These are phyloP conservation scores for Candida dendrica DNA, from an alignment of 805 yeast species.

Conservation along the genomic window DNA sequence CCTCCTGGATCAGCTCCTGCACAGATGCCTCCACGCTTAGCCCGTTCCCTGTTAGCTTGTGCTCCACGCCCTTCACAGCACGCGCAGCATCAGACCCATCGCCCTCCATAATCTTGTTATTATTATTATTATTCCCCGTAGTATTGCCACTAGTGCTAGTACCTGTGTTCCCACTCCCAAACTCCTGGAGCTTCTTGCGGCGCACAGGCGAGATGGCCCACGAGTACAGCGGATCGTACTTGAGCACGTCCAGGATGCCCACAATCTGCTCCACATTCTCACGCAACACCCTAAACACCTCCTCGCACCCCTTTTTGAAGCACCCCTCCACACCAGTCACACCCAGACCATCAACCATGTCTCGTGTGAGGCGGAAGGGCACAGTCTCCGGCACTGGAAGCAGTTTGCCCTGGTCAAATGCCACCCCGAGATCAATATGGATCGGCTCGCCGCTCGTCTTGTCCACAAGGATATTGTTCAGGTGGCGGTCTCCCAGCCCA, in stretches of 20 bases:
- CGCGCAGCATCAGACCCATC: conserved; percentile 57
- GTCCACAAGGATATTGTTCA: conserved; percentile 85
- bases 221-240: conserved; percentile 88
- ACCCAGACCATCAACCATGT: conserved; percentile 90
- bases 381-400: conserved; percentile 87
- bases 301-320: conserved; percentile 67
- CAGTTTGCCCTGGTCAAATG: conserved; percentile 87
- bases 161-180: conserved; percentile 1
- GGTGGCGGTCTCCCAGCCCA: conserved; percentile 94
- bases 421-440: conserved; percentile 93
- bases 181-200: conserved; percentile 44
- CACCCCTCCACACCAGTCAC: conserved; percentile 76
- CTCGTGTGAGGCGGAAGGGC: conserved; percentile 87
- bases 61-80: conserved; percentile 67
- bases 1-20: conserved; percentile 71
- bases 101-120: conserved; percentile 4
- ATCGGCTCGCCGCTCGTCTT: conserved; percentile 81
- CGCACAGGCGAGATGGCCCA: conserved; percentile 84
- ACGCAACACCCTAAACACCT: conserved; percentile 61
- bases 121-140: too few relatives aligned
- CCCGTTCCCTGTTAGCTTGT: conserved; percentile 58
- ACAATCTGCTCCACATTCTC: conserved; percentile 60
- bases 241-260: conserved; percentile 76
- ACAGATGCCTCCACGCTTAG: conserved; percentile 81
- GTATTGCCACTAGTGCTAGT: conserved; percentile 5